Evolutionary conservation across 164 flowering plant species (phyloP), one percentile per base, ranked within the genome.

Genomic region (Brasenia schreberi): DNA sequence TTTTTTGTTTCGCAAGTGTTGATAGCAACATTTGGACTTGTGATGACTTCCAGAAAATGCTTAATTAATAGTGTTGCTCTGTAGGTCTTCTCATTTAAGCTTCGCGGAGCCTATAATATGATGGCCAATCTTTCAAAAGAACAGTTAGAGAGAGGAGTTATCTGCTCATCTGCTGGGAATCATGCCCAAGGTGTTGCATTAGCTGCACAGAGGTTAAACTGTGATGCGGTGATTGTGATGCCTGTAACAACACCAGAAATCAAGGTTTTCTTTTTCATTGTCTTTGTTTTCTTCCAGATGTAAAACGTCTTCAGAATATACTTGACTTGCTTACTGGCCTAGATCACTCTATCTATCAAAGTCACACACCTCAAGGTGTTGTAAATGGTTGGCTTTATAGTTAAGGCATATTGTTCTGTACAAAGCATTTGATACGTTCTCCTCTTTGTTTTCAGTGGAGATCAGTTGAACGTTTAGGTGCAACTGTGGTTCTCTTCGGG

Each of bases 121-220:
- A 95, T 95, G 99, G 90, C 87, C 17, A 90, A 86, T 67, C 87
- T 95, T 66, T 70, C 94, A 6, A 81, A 66, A 61, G 96, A 88
- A 17, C 88, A 85, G 73, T 72, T 95, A 70, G 80, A 83, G 19
- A 81, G 65, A 67, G 99, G 99, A 42, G 97, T 95, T 63, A 88
- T 95, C 23, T 95, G 99, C 78, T 95, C 98, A 10, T 95, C 99
- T 1, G 99, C 99, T 5, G 99, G 99, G 52, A 95, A 95, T 76
- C 99, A 95, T 79, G 99, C 99, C 3, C 99, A 95, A 81, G 99
- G 99, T n/a, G 99, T 95, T 69, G 99, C 99, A 16, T 80, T 92
- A 67, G 69, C 99, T 76, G 99, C 99, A 27, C 78, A 81, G 75
- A 82, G 62, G 74, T 72, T 95, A 7, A 82, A 81, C 6, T 92